Base-by-base conservation (phyloP, 1,284 basidiomycete genomes). In the Pseudomicrostroma phylloplanum region DNA sequence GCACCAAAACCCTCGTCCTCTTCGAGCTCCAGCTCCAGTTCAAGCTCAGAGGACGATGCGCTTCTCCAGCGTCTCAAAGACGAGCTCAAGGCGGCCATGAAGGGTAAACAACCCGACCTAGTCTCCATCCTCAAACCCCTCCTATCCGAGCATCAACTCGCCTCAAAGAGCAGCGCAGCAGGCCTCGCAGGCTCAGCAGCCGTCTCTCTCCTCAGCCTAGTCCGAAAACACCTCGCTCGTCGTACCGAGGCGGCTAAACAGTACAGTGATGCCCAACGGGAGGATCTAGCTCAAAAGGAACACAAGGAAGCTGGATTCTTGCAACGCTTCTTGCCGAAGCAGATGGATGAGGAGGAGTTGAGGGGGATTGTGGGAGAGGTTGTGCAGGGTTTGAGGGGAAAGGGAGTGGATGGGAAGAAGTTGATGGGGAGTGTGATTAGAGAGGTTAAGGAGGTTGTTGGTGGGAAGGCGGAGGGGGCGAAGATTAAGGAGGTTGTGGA, bases 241-340 rank as follows among this genome's bases (percentile, higher is more conserved):
- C 46, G 46, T 4, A 48, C 17, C 7, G 46, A 48, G 7, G 17
- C 46, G 17, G 46, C 46, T 4, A n/a, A 48, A 48, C 46, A 48
- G 46, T 48, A 48, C 12, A 48, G 4, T n/a, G 46, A 48, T 23
- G 46, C 46, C 12, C 17, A 48, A 48, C 46, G 46, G n/a, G n/a
- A n/a, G n/a, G 46, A 48, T 23, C 46, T 48, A n/a, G 46, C 46
- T n/a, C 7, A 4, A 23, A 48, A 48, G 46, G 46, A 48, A 11
- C 46, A 48, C 46, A n/a, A n/a, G n/a, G 46, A 48, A 11, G 56
- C 46, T n/a, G 17, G n/a, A 23, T 23, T 48, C 21, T 36, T 64
- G n/a, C 67, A 68, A 48, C 58, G 62, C 9, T 75, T 75, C 69
- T 43, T 75, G 49, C 73, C 73, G 1, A 66, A 65, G 2, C 41